Conservation (phyloP, 2,329 filamentous ascomycete genomes). For the Calycina herbarum region DNA sequence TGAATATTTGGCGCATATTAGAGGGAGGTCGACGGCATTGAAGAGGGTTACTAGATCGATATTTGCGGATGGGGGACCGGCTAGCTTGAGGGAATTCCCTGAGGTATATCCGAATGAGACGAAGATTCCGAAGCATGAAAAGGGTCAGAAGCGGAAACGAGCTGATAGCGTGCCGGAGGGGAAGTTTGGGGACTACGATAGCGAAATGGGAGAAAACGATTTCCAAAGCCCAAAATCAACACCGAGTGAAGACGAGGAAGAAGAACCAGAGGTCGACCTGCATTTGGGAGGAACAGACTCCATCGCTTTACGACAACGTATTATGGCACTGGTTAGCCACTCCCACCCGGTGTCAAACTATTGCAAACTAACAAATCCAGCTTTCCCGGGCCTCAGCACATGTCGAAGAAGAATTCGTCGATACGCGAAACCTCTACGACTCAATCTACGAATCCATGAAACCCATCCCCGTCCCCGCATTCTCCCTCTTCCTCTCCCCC, state of each 20-base stretch:
- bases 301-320: conserved; percentile 33
- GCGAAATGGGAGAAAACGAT: conserved; percentile 51
- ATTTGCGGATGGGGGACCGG: conserved; percentile 62
- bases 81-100: conserved; percentile 55
- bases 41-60: conserved; percentile 64
- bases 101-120: conserved; percentile 71
- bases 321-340: conserved; percentile 32
- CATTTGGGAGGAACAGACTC: conserved; percentile 35
- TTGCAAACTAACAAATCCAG: conserved; percentile 21
- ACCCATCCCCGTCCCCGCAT: conserved; percentile 31
- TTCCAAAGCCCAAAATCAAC: conserved; percentile 44
- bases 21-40: conserved; percentile 44
- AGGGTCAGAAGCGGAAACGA: conserved; percentile 52
- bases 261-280: conserved; percentile 16
- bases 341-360: not conserved
- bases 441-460: conserved; percentile 47
- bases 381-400: conserved; percentile 38
- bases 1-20: conserved; percentile 45
- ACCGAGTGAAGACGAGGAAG: conserved; percentile 17
- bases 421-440: conserved; percentile 48
- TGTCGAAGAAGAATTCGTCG: conserved; percentile 48
- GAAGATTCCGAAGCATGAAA: conserved; percentile 44
- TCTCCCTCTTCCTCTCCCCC: conserved; percentile 46
- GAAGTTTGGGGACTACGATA: conserved; percentile 34
- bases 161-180: conserved; percentile 29